Evolutionary conservation across 805 yeast genomes (phyloP), one percentile per base, ranked within the genome.

Genomic region (Zygotorulaspora chibaensis): DNA sequence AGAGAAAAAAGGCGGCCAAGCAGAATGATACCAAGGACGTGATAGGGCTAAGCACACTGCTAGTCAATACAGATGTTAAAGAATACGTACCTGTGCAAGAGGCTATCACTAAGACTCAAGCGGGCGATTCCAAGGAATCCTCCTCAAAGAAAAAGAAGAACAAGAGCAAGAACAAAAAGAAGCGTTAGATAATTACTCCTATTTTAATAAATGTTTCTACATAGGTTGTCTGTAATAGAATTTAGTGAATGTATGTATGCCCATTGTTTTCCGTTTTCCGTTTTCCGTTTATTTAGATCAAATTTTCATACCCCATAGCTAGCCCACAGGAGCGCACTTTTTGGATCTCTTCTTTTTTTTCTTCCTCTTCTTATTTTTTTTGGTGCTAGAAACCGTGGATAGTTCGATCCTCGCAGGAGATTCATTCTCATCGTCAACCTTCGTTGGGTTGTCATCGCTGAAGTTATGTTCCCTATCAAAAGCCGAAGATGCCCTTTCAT

Each of bases 401-500:
- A 20, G 23, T 13, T 29, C 38, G 28, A 15, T 35, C 34, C 33
- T 33, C 12, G 31, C 13, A 13, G 29, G 28, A 6, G 42, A 25
- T 18, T 15, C 33, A 18, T 31, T 33, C 17, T 40, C 36, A 28
- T 48, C 35, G 16, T 33, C 17, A 16, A 13, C 20, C 20, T 16
- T 33, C 12, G 36, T 13, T 8, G 16, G 16, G 5, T 13, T 33
- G 7, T 33, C 36, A 37, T 52, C 56, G 17, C 53, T 55, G n/a
- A 46, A 29, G 42, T 66, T 64, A 35, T 67, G 56, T 28, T 57
- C 55, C 26, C 57, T 53, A 42, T 68, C 72, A 53, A 51, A 67
- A 1, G 50, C 46, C 1, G 71, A 67, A 2, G 70, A 66, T 10
- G 52, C 53, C 35, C 67, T 61, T 50, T 69, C 72, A 42, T 69